phyloP scores from a whole-genome alignment of 1,139 yeast species.

The Sugiyamaella japonica region DNA sequence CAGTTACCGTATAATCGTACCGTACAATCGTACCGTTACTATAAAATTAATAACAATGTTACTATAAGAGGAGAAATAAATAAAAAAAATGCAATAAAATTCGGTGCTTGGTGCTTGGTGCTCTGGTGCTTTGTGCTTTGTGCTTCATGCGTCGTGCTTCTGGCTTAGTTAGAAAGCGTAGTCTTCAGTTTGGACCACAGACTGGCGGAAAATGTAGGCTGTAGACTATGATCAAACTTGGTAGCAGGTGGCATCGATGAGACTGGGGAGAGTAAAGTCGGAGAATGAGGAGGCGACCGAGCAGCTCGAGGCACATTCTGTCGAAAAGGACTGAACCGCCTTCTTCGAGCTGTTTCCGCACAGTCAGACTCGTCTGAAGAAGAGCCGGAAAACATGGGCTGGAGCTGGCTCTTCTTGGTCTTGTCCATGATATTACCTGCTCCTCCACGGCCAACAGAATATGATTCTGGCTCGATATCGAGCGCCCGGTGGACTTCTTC shows the following conservation, averaged over 20 bases:
- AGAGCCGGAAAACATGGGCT: conserved; percentile 17
- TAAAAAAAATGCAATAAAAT: not conserved
- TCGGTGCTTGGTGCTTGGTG: too few relatives aligned
- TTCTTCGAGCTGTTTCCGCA: conserved; percentile 3
- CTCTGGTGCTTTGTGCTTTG: too few relatives aligned
- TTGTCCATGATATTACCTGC: conserved; percentile 34
- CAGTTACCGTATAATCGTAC: too few relatives aligned
- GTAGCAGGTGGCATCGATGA: conserved; percentile 20
- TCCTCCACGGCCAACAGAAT: conserved; percentile 44
- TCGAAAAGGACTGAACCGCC: conserved; percentile 13
- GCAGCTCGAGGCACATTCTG: not conserved
- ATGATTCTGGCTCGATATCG: conserved; percentile 37
- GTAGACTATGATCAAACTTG: conserved; percentile 10
- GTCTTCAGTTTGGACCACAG: conserved; percentile 35
- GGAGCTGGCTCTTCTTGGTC: conserved; percentile 11
- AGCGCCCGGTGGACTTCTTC: conserved; percentile 38
- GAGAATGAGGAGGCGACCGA: conserved; percentile 9
- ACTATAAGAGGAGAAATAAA: conserved; percentile 1
- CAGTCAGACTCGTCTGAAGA: conserved; percentile 15
- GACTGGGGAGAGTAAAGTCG: conserved; percentile 19
- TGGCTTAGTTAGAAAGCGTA: conserved; percentile 32
- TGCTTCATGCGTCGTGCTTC: too few relatives aligned
- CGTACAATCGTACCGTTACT: too few relatives aligned
- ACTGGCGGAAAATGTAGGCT: conserved; percentile 23
- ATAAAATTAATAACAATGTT: not conserved